phyloP scores from a whole-genome alignment of 345 rosid genomes.

The Orychophragmus violaceus region DNA sequence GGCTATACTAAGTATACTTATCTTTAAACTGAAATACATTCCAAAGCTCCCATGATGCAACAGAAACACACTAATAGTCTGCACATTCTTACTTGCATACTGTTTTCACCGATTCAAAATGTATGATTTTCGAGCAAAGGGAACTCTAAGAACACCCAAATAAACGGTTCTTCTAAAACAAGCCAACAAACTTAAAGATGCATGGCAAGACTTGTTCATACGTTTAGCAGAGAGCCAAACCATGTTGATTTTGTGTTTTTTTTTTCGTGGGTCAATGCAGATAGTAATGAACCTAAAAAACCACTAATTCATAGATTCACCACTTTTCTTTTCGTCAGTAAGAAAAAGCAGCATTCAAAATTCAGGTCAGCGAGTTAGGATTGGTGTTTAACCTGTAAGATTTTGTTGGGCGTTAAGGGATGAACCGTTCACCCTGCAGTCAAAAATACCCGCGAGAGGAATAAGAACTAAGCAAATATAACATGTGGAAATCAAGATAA shows the following conservation, averaged over 20 bases:
- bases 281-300: not conserved
- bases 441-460: conserved; percentile 25
- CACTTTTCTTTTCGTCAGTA: not conserved
- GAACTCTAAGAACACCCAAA: not conserved
- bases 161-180: not conserved
- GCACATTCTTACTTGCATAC: not conserved
- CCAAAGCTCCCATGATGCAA: not conserved
- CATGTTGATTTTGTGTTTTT: not conserved
- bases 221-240: not conserved
- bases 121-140: not conserved
- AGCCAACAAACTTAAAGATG: not conserved
- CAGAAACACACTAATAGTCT: not conserved
- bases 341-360: not conserved
- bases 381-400: not conserved
- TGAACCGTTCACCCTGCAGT: conserved; percentile 10
- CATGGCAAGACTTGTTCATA: not conserved
- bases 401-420: not conserved
- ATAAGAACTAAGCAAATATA: not conserved
- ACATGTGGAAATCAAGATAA: not conserved
- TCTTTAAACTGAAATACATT: not conserved
- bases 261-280: not conserved
- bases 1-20: too few relatives aligned
- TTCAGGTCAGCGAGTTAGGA: not conserved
- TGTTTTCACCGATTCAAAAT: not conserved
- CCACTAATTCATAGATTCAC: not conserved